Percentiles rank a stretch among this genome's conserved stretches.
Evolutionary conservation across 169 alveolate genomes (phyloP).

Genomic region (Cryptosporidium ubiquitum): DNA sequence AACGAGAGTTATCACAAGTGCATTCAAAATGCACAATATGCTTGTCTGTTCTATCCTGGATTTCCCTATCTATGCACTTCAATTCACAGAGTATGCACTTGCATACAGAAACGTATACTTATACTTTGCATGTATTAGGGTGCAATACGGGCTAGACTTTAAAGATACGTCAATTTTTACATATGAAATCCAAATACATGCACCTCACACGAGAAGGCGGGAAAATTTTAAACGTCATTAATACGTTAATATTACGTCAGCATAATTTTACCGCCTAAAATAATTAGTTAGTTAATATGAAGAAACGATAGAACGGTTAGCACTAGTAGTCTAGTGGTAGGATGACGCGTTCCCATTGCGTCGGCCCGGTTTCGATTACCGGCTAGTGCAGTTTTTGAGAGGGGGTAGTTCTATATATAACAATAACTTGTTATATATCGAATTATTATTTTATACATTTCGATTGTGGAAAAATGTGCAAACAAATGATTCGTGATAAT

Average conservation of each 20-base stretch:
- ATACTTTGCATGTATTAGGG: constrained; percentile 66
- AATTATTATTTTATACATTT: too few relatives aligned
- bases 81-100: constrained; percentile 27
- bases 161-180: constrained; percentile 55
- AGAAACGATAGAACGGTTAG: neutral
- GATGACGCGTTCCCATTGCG: constrained; percentile 75
- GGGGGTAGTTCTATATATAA: neutral
- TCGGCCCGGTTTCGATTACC: constrained; percentile 75
- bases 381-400: constrained; percentile 64
- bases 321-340: constrained; percentile 72
- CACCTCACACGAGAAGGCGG: constrained; percentile 50
- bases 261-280: neutral
- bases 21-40: constrained; percentile 71
- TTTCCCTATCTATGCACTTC: constrained; percentile 16
- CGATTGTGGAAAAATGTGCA: neutral
- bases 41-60: constrained; percentile 28
- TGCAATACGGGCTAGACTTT: constrained; percentile 60
- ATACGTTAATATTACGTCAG: neutral
- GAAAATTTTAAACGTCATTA: neutral
- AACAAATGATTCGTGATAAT: neutral
- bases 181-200: constrained; percentile 46
- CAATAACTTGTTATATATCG: neutral
- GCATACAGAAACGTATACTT: constrained; percentile 50
- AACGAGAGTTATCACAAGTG: constrained; percentile 47
- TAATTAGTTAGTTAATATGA: neutral